Conservation (phyloP, 2,329 filamentous ascomycete species). For the Cytospora chrysosperma region DNA sequence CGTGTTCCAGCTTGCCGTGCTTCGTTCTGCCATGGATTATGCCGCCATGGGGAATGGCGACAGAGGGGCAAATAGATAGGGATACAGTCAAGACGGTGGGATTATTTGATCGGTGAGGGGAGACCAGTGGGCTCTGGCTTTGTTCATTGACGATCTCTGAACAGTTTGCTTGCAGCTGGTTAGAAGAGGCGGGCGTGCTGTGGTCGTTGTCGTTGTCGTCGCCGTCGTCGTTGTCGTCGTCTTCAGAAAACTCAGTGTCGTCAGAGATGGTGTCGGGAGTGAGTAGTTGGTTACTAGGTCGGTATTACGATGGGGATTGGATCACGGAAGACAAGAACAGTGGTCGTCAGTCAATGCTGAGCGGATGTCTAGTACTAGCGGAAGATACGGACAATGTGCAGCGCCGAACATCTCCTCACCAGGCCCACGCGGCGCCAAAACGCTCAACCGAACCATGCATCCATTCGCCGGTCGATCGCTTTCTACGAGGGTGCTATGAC, state of each 20-base stretch:
- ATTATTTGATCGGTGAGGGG: conserved; percentile 2
- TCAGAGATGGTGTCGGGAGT: background rate
- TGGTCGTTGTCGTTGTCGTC: background rate
- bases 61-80: conserved; percentile 23
- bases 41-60: conserved; percentile 56
- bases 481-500: background rate
- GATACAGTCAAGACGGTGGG: background rate
- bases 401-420: background rate
- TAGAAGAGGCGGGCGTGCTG: background rate
- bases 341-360: conserved; percentile 3
- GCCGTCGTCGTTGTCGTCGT: background rate
- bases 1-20: conserved; percentile 42
- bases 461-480: background rate
- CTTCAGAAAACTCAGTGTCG: background rate
- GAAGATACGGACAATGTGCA: conserved; percentile 6
- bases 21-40: conserved; percentile 69
- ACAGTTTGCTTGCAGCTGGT: conserved; percentile 5
- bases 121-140: conserved; percentile 2
- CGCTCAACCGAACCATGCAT: background rate
- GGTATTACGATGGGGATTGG: background rate
- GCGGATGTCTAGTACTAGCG: conserved; percentile 9
- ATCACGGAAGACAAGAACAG: conserved; percentile 12
- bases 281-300: background rate
- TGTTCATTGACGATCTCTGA: conserved; percentile 12
- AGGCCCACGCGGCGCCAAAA: background rate